phyloP scores from a whole-genome alignment of 257 asterid genomes.

The Echium plantagineum region DNA sequence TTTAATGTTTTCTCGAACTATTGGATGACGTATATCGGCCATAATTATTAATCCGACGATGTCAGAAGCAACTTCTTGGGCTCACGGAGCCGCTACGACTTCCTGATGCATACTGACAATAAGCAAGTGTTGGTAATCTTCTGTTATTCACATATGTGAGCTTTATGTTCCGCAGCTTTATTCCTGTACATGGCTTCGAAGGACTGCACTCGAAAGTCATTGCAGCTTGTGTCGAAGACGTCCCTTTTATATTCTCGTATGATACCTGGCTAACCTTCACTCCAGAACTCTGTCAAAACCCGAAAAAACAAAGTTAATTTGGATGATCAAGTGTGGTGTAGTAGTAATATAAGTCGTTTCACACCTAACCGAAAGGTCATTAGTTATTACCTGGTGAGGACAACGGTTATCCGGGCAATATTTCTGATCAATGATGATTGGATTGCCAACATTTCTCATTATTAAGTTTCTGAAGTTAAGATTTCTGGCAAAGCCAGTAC shows the following conservation, averaged over 20 bases:
- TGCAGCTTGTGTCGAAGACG: constrained; percentile 59
- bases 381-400: constrained; percentile 43
- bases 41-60: too few species aligned
- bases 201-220: constrained; percentile 53
- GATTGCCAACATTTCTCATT: constrained; percentile 52
- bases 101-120: constrained; percentile 51
- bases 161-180: constrained; percentile 39
- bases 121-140: constrained; percentile 29
- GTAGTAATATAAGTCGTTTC: too few species aligned
- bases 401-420: constrained; percentile 50
- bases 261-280: constrained; percentile 49
- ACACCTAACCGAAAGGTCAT: too few species aligned
- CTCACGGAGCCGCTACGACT: constrained; percentile 27
- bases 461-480: constrained; percentile 33
- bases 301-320: too few species aligned
- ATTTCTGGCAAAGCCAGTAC: constrained; percentile 42
- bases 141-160: constrained; percentile 27
- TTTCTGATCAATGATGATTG: constrained; percentile 57
- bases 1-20: too few species aligned
- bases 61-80: constrained; percentile 48
- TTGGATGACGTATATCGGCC: too few species aligned
- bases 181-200: constrained; percentile 45
- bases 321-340: too few species aligned
- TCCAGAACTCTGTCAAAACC: constrained; percentile 38
- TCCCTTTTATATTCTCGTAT: constrained; percentile 52